Evolutionary conservation across 2,329 filamentous ascomycete genomes (phyloP).

Genomic region (Cercospora zeae-maydis): DNA sequence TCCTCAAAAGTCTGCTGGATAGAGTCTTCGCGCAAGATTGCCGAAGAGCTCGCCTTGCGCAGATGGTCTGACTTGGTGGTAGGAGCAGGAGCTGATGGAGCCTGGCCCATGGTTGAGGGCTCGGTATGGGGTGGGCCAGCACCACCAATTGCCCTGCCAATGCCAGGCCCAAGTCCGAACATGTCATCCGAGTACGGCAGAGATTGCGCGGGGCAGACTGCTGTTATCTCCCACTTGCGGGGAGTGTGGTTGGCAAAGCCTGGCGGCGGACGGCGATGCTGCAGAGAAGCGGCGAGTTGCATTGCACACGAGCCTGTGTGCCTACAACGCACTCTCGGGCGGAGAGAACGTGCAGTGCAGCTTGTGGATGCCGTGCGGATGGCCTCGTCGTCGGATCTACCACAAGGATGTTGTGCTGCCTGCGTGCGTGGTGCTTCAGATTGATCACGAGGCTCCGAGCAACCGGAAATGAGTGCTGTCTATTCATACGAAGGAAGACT

Average conservation of each 20-base stretch:
- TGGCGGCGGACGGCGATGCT: conserved; percentile 29
- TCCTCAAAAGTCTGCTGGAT: conserved; percentile 29
- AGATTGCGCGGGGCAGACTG: conserved; percentile 29
- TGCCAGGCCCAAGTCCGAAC: conserved; percentile 22
- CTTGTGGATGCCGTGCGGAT: conserved; percentile 12
- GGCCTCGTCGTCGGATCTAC: conserved; percentile 2
- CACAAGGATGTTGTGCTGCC: conserved; percentile 23
- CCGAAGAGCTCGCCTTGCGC: conserved; percentile 27
- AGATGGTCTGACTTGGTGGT: conserved; percentile 13
- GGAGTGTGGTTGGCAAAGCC: conserved; percentile 38
- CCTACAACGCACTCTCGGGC: conserved; percentile 12
- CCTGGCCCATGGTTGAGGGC: conserved; percentile 31
- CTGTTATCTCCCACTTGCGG: conserved; percentile 31
- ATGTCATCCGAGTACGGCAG: conserved; percentile 25
- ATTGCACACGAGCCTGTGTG: conserved; percentile 31
- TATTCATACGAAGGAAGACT: not conserved
- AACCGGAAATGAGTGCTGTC: conserved; percentile 6
- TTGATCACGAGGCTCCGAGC: conserved; percentile 18
- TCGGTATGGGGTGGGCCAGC: conserved; percentile 24
- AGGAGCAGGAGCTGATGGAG: conserved; percentile 25
- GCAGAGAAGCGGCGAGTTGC: conserved; percentile 34
- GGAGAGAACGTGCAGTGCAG: conserved; percentile 13
- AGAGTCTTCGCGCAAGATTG: conserved; percentile 30
- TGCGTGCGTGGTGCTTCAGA: conserved; percentile 25
- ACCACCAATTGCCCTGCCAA: conserved; percentile 26